Conservation (phyloP, 2,329 filamentous ascomycete species). For the Exophiala aquamarina region DNA sequence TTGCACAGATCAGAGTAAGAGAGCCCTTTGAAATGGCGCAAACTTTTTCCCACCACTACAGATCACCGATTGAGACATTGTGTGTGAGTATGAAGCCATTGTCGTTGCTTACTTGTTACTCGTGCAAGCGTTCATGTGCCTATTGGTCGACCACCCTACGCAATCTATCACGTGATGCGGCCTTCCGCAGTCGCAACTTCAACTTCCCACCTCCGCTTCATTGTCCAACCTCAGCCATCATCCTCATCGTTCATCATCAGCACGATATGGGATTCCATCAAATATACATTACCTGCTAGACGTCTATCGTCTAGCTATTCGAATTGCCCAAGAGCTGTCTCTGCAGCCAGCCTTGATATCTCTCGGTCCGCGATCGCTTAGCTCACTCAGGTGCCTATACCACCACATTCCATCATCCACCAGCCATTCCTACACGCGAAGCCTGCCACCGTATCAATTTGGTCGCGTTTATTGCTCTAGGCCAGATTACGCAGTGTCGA, state of each 20-base stretch:
- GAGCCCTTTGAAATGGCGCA: too few species aligned
- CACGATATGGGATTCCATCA: conserved; percentile 26
- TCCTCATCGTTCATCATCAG: conserved; percentile 24
- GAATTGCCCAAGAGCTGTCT: conserved; percentile 41
- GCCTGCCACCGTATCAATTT: background rate
- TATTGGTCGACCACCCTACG: too few species aligned
- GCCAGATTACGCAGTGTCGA: background rate
- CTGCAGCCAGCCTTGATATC: conserved; percentile 47
- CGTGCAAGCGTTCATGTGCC: too few species aligned
- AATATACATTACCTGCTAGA: conserved; percentile 41
- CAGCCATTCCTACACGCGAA: background rate
- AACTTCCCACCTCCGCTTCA: conserved; percentile 7
- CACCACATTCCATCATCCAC: background rate
- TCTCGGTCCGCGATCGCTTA: conserved; percentile 45
- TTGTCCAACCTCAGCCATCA: conserved; percentile 15
- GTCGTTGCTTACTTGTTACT: too few species aligned
- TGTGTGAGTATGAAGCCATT: too few species aligned
- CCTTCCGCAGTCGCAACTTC: conserved; percentile 6
- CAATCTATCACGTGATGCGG: too few species aligned
- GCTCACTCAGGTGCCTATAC: conserved; percentile 28
- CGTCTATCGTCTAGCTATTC: conserved; percentile 45
- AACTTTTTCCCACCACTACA: background rate
- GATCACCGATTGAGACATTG: too few species aligned
- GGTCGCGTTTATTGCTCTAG: background rate
- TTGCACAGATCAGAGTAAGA: too few species aligned